Base-by-base conservation (phyloP, 2,329 filamentous ascomycete genomes). In the Trichoderma aggressivum region DNA sequence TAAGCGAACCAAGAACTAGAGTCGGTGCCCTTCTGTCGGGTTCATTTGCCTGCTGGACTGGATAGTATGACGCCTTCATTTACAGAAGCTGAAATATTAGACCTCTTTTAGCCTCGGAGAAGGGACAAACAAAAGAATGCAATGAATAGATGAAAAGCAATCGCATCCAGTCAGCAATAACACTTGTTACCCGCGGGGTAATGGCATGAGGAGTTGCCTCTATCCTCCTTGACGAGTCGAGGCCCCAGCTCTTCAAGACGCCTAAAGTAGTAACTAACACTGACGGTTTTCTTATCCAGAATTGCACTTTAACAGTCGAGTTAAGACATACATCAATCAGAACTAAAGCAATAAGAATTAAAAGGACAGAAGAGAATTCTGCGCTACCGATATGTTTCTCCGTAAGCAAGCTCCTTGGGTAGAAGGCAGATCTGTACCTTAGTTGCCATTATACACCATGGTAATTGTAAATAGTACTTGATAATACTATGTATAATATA, bases 221-320 rank as follows among this genome's bases (percentile, higher is more conserved):
- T 4, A n/a, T 21, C n/a, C 7, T 47, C 8, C 39, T 14, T 3
- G 1, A 39, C 36, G 16, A 39, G 36, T 8, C 6, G 36, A 1
- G 1, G 0, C 0, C 18, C 14, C 5, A 18, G 1, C 36, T 7
- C 3, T 8, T 2, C 6, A 39, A 18, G 14, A 39, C 3, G 1
- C 3, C 16, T 39, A 7, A 36, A 39, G 36, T 3, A 0, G 36
- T 39, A 16, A 7, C 16, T 39, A 16, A 39, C 7, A 16, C 1
- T 7, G 16, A 39, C 18, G 1, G 7, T 18, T 18, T 39, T 39
- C 7, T 3, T 39, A 18, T 39, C 36, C 16, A 14, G 18, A 39
- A 39, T 18, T 18, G 16, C 6, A 7, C 6, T 39, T 16, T 7
- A 2, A 5, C 5, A 7, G 6, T 39, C 7, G 12, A 39, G 6